Conservation (phyloP, 148 eudicot species). For the Cornus kousa region DNA sequence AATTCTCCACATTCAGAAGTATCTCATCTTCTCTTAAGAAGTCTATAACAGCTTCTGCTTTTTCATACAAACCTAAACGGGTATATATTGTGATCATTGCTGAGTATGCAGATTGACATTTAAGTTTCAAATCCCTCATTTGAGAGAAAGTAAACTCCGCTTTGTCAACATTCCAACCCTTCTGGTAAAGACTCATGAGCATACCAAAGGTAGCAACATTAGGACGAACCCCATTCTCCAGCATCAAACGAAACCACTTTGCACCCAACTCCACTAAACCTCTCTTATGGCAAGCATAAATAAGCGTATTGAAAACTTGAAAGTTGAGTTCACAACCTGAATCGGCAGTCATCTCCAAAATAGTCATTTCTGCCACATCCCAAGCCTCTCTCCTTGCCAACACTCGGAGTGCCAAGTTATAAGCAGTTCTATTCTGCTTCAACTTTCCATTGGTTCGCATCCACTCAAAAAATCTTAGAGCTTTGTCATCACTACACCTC, state of each 20-base stretch:
- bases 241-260: constrained; percentile 76
- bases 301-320: constrained; percentile 80
- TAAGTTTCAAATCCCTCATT: constrained; percentile 55
- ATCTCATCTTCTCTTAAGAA: constrained; percentile 59
- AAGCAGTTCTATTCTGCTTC: constrained; percentile 58
- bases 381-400: constrained; percentile 77
- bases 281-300: constrained; percentile 73
- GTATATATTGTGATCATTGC: constrained; percentile 90
- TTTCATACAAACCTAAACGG: constrained; percentile 62
- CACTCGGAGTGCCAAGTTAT: constrained; percentile 68
- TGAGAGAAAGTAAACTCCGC: constrained; percentile 68
- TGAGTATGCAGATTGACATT: constrained; percentile 81
- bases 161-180: constrained; percentile 69
- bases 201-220: constrained; percentile 94
- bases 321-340: constrained; percentile 61
- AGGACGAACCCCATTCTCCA: constrained; percentile 66
- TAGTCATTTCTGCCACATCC: constrained; percentile 61
- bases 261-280: constrained; percentile 62
- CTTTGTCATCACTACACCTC: constrained; percentile 45
- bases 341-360: constrained; percentile 59
- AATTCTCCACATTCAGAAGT: constrained; percentile 63
- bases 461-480: constrained; percentile 66
- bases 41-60: constrained; percentile 68
- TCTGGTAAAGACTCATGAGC: constrained; percentile 82
- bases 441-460: constrained; percentile 75